Percentiles rank a stretch among this genome's conserved stretches.
phyloP scores from a whole-genome alignment of 2,329 filamentous ascomycete species.

The Didymella glomerata region DNA sequence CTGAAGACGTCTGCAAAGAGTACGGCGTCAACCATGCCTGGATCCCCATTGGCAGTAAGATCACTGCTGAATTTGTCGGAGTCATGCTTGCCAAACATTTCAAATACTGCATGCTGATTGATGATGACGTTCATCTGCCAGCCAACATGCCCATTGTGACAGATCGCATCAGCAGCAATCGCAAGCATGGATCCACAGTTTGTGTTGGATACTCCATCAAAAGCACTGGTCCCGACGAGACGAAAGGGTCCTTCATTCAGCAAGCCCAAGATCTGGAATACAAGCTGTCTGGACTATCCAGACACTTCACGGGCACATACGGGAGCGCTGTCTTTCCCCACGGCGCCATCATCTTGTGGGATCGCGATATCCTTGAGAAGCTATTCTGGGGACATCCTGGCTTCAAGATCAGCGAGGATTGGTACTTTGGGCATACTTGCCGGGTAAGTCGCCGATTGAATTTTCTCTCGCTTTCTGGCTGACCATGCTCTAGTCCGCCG shows the following conservation, averaged over 20 bases:
- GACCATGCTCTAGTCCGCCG: background rate
- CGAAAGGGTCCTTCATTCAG: background rate
- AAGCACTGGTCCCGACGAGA: background rate
- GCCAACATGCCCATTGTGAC: background rate
- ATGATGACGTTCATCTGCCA: background rate
- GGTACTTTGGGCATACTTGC: background rate
- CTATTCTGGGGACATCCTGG: background rate
- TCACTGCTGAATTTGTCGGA: background rate
- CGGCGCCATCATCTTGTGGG: background rate
- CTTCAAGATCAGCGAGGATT: background rate
- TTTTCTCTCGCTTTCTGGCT: background rate
- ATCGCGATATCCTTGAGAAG: background rate
- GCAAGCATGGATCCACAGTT: background rate
- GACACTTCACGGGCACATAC: background rate
- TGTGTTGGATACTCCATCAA: background rate
- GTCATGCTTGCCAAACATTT: background rate
- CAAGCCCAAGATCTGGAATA: background rate
- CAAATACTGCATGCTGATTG: background rate
- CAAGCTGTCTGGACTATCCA: background rate
- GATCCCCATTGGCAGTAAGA: background rate
- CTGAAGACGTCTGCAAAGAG: background rate
- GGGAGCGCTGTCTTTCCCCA: background rate
- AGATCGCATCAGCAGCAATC: background rate
- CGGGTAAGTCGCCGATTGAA: background rate
- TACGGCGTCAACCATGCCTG: background rate